Evolutionary conservation across 345 rosid genomes (phyloP).

Genomic region (Hypericum perforatum): DNA sequence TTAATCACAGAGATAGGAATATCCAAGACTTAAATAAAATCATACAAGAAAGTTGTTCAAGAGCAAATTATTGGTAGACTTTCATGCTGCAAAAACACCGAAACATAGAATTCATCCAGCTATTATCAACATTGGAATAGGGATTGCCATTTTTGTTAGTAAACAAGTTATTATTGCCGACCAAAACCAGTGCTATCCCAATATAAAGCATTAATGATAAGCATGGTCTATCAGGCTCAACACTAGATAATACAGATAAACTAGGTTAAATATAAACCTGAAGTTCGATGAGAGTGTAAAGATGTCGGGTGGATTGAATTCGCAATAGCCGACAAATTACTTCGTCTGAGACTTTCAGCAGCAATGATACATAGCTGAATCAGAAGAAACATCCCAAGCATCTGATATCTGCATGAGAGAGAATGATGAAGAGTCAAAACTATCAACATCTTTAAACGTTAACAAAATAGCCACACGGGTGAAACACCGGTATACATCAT

Average conservation of each 20-base stretch:
- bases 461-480: neutral
- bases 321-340: slow-evolving; percentile 75
- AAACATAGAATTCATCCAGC: too few species aligned
- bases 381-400: slow-evolving; percentile 80
- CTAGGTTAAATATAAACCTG: slow-evolving; percentile 34
- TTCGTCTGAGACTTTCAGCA: slow-evolving; percentile 72
- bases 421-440: slow-evolving; percentile 5
- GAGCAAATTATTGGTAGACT: too few species aligned
- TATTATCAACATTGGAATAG: too few species aligned
- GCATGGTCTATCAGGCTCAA: neutral
- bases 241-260: neutral
- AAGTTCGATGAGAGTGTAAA: slow-evolving; percentile 39
- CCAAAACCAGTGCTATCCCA: too few species aligned
- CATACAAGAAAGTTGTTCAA: too few species aligned
- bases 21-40: too few species aligned
- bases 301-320: slow-evolving; percentile 70
- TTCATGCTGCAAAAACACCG: too few species aligned
- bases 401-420: slow-evolving; percentile 62
- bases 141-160: too few species aligned
- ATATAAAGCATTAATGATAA: too few species aligned
- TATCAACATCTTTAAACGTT: neutral
- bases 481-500: too few species aligned
- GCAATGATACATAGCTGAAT: slow-evolving; percentile 87
- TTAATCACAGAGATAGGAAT: neutral
- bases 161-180: too few species aligned